phyloP scores from a whole-genome alignment of 768 basidiomycete genomes.

The Psilocybe azurescens region DNA sequence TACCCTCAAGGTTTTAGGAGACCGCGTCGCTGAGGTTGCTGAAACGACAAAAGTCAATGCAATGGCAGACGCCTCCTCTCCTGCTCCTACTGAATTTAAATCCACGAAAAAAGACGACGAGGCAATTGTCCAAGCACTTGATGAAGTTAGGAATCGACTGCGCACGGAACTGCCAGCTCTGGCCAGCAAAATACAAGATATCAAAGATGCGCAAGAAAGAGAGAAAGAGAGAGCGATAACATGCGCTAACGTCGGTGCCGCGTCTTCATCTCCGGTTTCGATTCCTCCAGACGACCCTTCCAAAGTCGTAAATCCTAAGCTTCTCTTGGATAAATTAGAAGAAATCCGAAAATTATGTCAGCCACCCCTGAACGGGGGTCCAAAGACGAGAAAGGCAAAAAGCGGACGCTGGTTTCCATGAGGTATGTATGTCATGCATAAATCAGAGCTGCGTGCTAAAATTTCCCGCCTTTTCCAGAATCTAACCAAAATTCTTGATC shows the following conservation, averaged over 20 bases:
- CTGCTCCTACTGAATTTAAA: not conserved
- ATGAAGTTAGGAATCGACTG: constrained; percentile 45
- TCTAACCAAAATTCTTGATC: constrained; percentile 49
- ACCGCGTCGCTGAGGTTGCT: constrained; percentile 14
- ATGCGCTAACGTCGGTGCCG: not conserved
- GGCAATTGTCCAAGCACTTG: constrained; percentile 37
- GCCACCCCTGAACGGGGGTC: not conserved
- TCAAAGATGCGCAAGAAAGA: constrained; percentile 16
- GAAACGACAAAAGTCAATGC: constrained; percentile 6
- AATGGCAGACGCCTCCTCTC: not conserved
- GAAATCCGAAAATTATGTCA: constrained; percentile 23
- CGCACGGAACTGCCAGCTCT: constrained; percentile 41
- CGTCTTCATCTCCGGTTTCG: not conserved
- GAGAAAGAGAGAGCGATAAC: not conserved
- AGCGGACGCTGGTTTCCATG: constrained; percentile 2
- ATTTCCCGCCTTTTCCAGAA: constrained; percentile 20
- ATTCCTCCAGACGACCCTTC: not conserved
- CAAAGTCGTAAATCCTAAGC: constrained; percentile 16
- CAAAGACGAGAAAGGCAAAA: not conserved
- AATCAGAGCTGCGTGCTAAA: not conserved
- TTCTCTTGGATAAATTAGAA: constrained; percentile 25
- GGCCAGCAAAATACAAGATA: constrained; percentile 31
- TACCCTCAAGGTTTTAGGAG: constrained; percentile 26
- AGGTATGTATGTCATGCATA: constrained; percentile 4
- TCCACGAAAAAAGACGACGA: constrained; percentile 3